phyloP scores from a whole-genome alignment of 1,284 basidiomycete species.

The Fomitopsis schrenkii region DNA sequence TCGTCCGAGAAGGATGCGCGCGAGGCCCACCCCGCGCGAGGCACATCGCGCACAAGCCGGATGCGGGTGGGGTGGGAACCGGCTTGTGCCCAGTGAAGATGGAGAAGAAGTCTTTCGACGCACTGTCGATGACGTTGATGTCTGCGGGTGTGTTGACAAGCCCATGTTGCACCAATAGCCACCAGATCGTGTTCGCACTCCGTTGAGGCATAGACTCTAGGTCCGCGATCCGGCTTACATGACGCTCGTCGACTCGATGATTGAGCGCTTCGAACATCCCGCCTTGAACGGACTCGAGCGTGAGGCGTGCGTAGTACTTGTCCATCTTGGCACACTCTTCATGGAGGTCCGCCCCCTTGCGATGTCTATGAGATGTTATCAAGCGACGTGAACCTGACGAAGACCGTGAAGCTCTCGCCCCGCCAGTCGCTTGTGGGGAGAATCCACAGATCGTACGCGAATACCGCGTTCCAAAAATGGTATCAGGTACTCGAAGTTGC shows the following conservation, averaged over 20 bases:
- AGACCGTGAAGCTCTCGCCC: too few species aligned
- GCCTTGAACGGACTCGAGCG: slow-evolving; percentile 29
- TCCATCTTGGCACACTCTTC: slow-evolving; percentile 59
- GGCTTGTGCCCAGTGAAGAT: slow-evolving; percentile 44
- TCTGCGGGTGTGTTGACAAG: slow-evolving; percentile 64
- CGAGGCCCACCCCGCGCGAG: slow-evolving; percentile 85
- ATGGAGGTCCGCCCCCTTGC: slow-evolving; percentile 34
- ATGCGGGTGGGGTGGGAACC: too few species aligned
- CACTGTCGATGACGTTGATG: slow-evolving; percentile 91
- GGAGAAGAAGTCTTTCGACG: slow-evolving; percentile 83
- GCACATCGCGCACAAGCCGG: slow-evolving; percentile 63
- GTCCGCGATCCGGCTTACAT: slow-evolving; percentile 60
- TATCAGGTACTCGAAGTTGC: slow-evolving; percentile 80
- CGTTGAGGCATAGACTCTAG: slow-evolving; percentile 78
- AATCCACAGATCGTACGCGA: slow-evolving; percentile 50
- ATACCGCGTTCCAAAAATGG: slow-evolving; percentile 72
- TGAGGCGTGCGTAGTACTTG: slow-evolving; percentile 63
- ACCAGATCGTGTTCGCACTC: slow-evolving; percentile 85
- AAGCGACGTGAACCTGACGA: too few species aligned
- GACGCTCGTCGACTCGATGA: slow-evolving; percentile 63
- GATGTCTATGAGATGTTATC: too few species aligned
- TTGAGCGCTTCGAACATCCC: slow-evolving; percentile 50
- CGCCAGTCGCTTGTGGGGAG: slow-evolving; percentile 60
- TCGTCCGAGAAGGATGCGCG: slow-evolving; percentile 94
- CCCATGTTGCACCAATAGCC: slow-evolving; percentile 96